A percentile compares a stretch with the other conserved stretches of the same genome.
These are phyloP conservation scores for Phytopythium mirpurense DNA, from an alignment of 352 stramenopile species.

Conservation along the genomic window DNA sequence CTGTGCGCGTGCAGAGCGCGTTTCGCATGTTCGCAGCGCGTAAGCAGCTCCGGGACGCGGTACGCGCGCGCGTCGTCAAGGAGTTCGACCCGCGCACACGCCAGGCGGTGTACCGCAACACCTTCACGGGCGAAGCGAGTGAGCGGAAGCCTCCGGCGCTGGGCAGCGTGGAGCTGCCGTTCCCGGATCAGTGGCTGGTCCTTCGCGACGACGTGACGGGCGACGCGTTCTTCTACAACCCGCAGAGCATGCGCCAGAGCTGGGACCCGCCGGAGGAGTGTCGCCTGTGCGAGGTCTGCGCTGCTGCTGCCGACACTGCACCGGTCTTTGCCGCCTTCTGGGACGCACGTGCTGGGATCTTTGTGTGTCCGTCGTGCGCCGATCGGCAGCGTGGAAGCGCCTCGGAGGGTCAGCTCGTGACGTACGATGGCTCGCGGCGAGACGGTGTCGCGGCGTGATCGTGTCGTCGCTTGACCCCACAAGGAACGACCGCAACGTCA, in stretches of 20 bases:
- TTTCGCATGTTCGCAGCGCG: conserved; percentile 53
- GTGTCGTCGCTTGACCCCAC: background rate
- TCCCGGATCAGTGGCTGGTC: conserved; percentile 53
- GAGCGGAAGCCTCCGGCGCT: conserved; percentile 49
- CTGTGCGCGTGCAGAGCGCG: conserved; percentile 42
- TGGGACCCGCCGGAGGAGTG: conserved; percentile 57
- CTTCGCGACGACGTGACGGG: conserved; percentile 38
- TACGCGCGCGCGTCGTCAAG: conserved; percentile 47
- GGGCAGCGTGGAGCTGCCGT: conserved; percentile 49
- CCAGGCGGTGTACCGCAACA: conserved; percentile 51
- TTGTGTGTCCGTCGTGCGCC: conserved; percentile 43
- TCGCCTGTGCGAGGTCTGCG: conserved; percentile 32
- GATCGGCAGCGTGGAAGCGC: conserved; percentile 11
- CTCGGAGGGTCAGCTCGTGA: conserved; percentile 24
- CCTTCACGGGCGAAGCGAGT: conserved; percentile 23
- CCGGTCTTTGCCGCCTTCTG: conserved; percentile 45
- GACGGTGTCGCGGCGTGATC: conserved; percentile 4
- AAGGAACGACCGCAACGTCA: no score
- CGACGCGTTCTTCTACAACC: conserved; percentile 70
- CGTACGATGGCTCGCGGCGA: conserved; percentile 47
- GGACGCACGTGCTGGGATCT: conserved; percentile 36
- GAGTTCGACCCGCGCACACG: conserved; percentile 41
- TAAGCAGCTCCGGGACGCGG: conserved; percentile 40
- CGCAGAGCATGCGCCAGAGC: conserved; percentile 39
- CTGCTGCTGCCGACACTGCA: background rate